Conservation (phyloP, 306 rosid genomes). For the Senna tora region DNA sequence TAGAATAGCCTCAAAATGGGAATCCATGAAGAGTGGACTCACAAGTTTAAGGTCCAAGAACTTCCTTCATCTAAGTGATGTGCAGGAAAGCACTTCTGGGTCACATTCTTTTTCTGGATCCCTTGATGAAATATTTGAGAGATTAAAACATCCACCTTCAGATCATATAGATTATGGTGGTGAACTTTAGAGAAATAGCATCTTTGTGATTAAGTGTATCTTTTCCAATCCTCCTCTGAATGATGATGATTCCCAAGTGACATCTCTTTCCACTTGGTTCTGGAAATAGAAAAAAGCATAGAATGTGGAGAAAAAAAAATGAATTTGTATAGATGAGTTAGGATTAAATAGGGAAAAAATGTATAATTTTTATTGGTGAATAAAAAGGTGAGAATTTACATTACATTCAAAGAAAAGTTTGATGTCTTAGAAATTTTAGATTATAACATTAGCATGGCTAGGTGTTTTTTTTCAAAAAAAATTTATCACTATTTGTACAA, state of each 20-base stretch:
- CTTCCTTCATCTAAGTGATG: slow-evolving; percentile 61
- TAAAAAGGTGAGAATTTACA: not conserved
- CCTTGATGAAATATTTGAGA: slow-evolving; percentile 87
- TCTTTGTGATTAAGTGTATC: slow-evolving; percentile 14
- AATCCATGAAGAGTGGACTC: slow-evolving; percentile 69
- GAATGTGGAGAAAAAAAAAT: not conserved
- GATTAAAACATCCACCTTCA: slow-evolving; percentile 63
- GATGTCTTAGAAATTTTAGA: not conserved
- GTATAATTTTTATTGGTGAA: not conserved
- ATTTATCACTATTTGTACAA: not conserved
- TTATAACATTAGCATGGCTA: not conserved
- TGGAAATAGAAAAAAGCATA: not conserved
- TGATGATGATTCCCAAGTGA: slow-evolving; percentile 22
- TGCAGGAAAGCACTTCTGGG: slow-evolving; percentile 45
- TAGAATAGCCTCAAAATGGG: slow-evolving; percentile 73
- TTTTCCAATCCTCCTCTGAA: too few relatives aligned
- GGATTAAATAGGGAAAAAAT: not conserved
- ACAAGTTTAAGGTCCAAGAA: slow-evolving; percentile 64
- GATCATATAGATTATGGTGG: slow-evolving; percentile 44
- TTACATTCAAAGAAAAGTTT: not conserved
- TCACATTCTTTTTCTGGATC: slow-evolving; percentile 66
- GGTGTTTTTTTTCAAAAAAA: too few relatives aligned
- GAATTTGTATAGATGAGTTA: too few relatives aligned
- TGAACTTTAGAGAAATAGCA: slow-evolving; percentile 40
- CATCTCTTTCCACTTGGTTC: not conserved